Base-by-base conservation (phyloP, 2,329 filamentous ascomycete genomes). In the Trichoderma cornu-damae region DNA sequence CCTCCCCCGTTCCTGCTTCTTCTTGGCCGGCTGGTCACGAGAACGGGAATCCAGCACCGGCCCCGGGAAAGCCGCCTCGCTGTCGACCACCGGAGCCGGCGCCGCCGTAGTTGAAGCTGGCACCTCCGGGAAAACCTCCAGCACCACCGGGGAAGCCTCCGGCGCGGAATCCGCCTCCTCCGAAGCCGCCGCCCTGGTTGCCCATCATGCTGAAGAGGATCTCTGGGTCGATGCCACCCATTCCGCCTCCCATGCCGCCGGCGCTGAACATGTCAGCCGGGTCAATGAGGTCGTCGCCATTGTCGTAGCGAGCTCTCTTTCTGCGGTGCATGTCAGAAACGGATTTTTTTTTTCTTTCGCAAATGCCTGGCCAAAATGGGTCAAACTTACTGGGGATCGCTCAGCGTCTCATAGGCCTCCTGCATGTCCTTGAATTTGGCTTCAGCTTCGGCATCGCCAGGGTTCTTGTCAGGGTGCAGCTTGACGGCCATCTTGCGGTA, bases 381-480 rank as follows among this genome's bases (percentile, higher is more conserved):
- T n/a, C 8, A 28, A 61, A 84, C 87, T 75, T 88, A 91, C 87
- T 96, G 86, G 77, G 91, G 79, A 74, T 99, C 94, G 69, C 89
- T 96, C 74, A 99, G 77, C 49, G 88, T 95, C 76, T 99, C 94
- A 71, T 99, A 96, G 38, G 93, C 93, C 78, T 99, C 94, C 67
- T 91, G 89, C 70, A 96, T 89, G 70, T 99, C 94, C 82, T 99
- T 97, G 82, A 99, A 99, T 68, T 89, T 86, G 65, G 90, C 88
- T 67, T 91, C 93, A 61, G 94, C 94, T 51, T 84, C 80, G 59
- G 85, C 82, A 66, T 96, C 89, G 61, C 88, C 89, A 1, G 88
- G 90, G 75, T 97, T 99, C 84, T 99, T 99, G 77, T 99, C 94
- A 2, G 94, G 94, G 72, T 99, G 94, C 70, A 96, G 89, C 63